Base-by-base conservation (phyloP, 164 flowering plant genomes). In the Nelumbo lutea region DNA sequence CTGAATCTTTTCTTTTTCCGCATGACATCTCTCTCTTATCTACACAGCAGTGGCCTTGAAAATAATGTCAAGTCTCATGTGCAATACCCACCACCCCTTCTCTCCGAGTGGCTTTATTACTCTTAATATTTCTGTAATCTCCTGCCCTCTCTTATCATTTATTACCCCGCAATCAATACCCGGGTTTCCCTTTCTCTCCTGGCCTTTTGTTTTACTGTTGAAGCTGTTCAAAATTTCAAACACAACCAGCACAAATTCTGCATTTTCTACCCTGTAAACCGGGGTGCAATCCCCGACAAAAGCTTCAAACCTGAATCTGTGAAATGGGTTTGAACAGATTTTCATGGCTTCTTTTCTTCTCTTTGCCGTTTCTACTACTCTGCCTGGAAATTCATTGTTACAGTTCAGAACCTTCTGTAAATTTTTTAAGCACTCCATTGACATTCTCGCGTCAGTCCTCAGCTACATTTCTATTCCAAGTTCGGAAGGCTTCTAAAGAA, bases 391-490 rank as follows among this genome's bases (percentile, higher is more conserved):
- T 65, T 67, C 69, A 61, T 27, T 76, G 80, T 71, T 79, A 73
- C 68, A 76, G 70, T 61, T 78, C 87, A 47, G 77, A 78, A 68
- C 76, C 81, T 44, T 65, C 81, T 71, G 84, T 90, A 71, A 87
- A 79, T 62, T 83, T 90, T 77, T 71, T 83, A 70, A 78, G 79
- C 66, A 76, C 86, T 65, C 98, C 98, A 72, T 73, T 38, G 61
- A 68, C 74, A 64, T 59, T 86, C 68, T 85, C 97, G 2, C 76
- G 73, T 38, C 57, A 71, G 39, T 73, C 76, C 62, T 80, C 79
- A 6, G 86, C 97, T 62, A 76, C 80, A 75, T 93, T 93, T 81
- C 78, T 46, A 60, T 93, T 93, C 79, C 79, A 86, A 72, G 89
- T 80, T 67, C 70, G 82, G 62, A 80, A 66, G 62, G 83, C 76